A percentile compares a stretch with the other conserved stretches of the same genome.
phyloP scores from a whole-genome alignment of 768 basidiomycete genomes.

The Plicaturopsis crispa region DNA sequence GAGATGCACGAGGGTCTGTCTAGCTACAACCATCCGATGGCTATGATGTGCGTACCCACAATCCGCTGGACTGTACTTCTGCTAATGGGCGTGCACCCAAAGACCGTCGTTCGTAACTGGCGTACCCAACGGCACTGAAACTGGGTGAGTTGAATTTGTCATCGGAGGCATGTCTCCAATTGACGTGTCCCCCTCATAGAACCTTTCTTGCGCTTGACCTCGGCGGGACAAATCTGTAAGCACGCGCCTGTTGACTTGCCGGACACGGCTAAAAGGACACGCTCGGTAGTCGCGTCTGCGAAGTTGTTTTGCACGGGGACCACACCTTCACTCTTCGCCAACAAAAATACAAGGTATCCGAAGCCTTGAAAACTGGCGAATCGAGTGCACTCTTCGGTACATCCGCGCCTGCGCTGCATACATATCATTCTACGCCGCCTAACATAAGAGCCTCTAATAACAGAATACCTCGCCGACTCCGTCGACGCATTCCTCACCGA shows the following conservation, averaged over 20 bases:
- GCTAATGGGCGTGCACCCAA: constrained; percentile 1
- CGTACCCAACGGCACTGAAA: constrained; percentile 90
- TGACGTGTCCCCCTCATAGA: constrained; percentile 29
- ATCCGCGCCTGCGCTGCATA: constrained; percentile 13
- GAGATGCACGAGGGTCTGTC: constrained; percentile 74
- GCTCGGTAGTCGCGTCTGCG: constrained; percentile 81
- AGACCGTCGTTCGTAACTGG: constrained; percentile 95
- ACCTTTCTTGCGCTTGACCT: constrained; percentile 96
- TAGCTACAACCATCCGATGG: constrained; percentile 73
- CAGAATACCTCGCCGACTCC: constrained; percentile 96
- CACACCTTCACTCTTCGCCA: constrained; percentile 85
- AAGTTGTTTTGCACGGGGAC: constrained; percentile 86
- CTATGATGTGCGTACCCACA: constrained; percentile 87
- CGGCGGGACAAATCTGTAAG: constrained; percentile 92
- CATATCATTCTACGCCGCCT: constrained; percentile 6
- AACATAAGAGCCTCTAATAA: constrained; percentile 2
- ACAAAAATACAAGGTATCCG: constrained; percentile 96
- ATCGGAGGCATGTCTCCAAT: constrained; percentile 1
- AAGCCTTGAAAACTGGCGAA: constrained; percentile 88
- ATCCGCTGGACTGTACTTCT: background rate
- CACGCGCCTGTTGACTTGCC: background rate
- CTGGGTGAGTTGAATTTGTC: constrained; percentile 51
- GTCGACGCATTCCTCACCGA: constrained; percentile 93
- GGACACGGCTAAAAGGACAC: too few species aligned
- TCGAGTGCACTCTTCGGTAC: constrained; percentile 80